Evolutionary conservation across 2,329 filamentous ascomycete genomes (phyloP).

Genomic region (Botryotinia narcissicola): DNA sequence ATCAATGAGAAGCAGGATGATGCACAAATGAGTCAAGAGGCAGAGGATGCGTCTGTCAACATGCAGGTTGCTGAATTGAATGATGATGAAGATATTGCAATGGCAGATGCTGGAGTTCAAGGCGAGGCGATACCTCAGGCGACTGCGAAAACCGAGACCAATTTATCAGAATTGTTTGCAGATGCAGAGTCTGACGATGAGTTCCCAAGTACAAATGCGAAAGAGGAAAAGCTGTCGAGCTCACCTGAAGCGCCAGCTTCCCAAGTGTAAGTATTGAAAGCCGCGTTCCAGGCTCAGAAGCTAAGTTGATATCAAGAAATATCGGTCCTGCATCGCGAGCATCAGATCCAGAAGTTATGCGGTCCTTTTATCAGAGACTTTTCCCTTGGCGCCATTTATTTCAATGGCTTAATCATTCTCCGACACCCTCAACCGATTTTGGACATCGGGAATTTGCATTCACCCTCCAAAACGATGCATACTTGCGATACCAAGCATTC

Average conservation of each 20-base stretch:
- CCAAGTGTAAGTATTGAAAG: conserved; percentile 42
- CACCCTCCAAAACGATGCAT: conserved; percentile 87
- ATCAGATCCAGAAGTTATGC: conserved; percentile 81
- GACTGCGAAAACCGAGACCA: conserved; percentile 39
- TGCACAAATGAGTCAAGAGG: conserved; percentile 17
- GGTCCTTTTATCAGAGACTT: conserved; percentile 90
- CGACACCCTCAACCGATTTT: conserved; percentile 83
- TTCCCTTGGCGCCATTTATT: conserved; percentile 95
- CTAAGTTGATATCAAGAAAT: conserved; percentile 36
- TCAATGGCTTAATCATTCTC: conserved; percentile 96
- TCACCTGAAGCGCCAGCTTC: conserved; percentile 46
- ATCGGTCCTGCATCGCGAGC: conserved; percentile 44
- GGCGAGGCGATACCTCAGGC: conserved; percentile 19
- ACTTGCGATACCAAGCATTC: conserved; percentile 87
- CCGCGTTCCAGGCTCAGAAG: neutral
- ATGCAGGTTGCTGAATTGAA: conserved; percentile 22
- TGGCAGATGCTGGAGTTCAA: conserved; percentile 29
- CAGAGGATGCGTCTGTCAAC: conserved; percentile 18
- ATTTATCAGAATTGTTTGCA: conserved; percentile 58
- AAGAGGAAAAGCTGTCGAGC: conserved; percentile 44
- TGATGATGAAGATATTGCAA: conserved; percentile 32
- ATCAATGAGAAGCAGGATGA: conserved; percentile 37
- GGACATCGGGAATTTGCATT: conserved; percentile 93
- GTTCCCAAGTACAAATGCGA: conserved; percentile 49
- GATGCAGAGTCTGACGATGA: conserved; percentile 61